Evolutionary conservation across 2,329 filamentous ascomycete species (phyloP), one percentile per base, ranked within the genome.

Genomic region (Diaporthe sp.): DNA sequence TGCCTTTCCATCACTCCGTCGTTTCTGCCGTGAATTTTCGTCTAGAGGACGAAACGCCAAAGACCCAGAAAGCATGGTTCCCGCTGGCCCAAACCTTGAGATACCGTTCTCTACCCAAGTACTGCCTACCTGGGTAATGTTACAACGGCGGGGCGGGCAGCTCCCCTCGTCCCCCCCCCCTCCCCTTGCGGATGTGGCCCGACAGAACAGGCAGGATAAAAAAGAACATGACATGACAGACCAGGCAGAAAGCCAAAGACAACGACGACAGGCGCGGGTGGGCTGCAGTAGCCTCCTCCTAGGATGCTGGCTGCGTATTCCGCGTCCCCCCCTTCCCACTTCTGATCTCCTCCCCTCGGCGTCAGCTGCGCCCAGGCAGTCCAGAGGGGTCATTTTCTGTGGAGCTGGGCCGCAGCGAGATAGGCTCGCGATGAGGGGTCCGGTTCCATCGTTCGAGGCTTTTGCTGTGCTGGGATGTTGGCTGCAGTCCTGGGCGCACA

Each of bases 391-490:
- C 39, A 8, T n/a, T 65, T 39, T 53, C 46, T 68, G 65, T 68
- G 65, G 65, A 68, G 31, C 46, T 53, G 65, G 31, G 31, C 65
- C 31, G 46, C 65, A 31, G 62, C 65, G 22, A 68, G 65, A 68
- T 53, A 68, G 65, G 46, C 46, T 53, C 31, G 34, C 34, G 65
- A 70, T 55, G 46, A 70, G 65, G 65, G 65, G 65, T 70, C 49
- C 31, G 46, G 65, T 53, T 37, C 49, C 65, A 68, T 42, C 49
- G 31, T 42, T 42, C 34, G 25, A 19, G 65, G 34, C 34, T 8
- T 55, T 28, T 55, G 37, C 46, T 34, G 46, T 37, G n/a, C 39
- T n/a, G 19, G 44, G 31, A n/a, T 42, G 46, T 37, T 39, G 46
- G 49, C 65, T 53, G 65, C 65, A 70, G n/a, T 53, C 22, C 42